Base-by-base conservation (phyloP, 2,329 filamentous ascomycete genomes). In the Scolecobasidium constrictum region DNA sequence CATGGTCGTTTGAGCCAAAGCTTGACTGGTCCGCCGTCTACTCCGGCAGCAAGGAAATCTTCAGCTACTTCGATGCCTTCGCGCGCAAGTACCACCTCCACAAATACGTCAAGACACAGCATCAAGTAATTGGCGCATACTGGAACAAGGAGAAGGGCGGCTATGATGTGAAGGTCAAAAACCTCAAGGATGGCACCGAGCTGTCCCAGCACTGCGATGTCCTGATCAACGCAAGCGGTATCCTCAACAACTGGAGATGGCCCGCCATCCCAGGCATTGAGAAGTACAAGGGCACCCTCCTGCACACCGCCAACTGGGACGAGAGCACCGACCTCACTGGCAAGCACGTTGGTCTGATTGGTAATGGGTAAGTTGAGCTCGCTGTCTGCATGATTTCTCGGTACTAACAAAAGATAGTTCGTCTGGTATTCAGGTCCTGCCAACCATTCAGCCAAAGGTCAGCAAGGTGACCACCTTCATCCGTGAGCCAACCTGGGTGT, bases 291-390 rank as follows among this genome's bases (percentile, higher is more conserved):
- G 75, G 75, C 6, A 52, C 57, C 5, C 55, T 77, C 3, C 62
- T 77, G 35, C 75, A 80, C 51, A 71, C 71, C 0, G 69, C 75
- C 1, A 61, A 65, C 28, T 81, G 73, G 73, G 66, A 72, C 1
- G 54, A 69, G 4, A 62, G 66, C 15, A 57, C 73, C 6, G 62
- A 72, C n/a, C 55, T 74, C 5, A 53, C 52, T 2, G 66, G 58
- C 19, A 72, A 72, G 47, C 58, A 60, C 7, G 69, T 75, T 18
- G 66, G 67, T 4, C 54, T 77, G n/a, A 67, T 78, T 39, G 75
- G 74, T 13, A 74, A 67, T 40, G 64, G 63, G 52, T 63, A 52
- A 52, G 48, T 18, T 5, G 7, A 28, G 47, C 54, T 42, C 49
- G 52, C 35, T 54, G 50, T 37, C 23, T 18, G 45, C 35, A 33